Conservation (phyloP, 768 basidiomycete genomes). For the Rhodotorula kratochvilovae region DNA sequence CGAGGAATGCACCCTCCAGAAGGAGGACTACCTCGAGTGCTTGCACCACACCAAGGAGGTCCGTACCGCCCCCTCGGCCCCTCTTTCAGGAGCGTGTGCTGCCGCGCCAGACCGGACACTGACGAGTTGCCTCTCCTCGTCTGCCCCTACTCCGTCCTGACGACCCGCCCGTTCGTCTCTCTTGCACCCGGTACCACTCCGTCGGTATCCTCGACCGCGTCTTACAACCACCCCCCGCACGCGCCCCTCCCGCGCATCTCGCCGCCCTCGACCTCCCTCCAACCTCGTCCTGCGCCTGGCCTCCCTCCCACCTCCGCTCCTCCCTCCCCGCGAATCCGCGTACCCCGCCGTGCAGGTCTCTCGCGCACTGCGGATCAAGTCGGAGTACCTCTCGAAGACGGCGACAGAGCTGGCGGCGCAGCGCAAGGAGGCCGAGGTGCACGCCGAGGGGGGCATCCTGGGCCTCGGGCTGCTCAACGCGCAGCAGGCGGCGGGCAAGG, state of each 20-base stretch:
- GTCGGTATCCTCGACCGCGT: no score
- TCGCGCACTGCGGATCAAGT: conserved; percentile 50
- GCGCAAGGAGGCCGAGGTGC: conserved; percentile 65
- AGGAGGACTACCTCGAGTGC: conserved; percentile 87
- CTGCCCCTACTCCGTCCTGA: not conserved
- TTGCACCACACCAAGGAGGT: conserved; percentile 86
- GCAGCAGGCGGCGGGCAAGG: conserved; percentile 20
- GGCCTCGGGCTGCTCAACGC: conserved; percentile 64
- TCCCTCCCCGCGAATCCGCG: not conserved
- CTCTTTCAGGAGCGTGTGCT: no score
- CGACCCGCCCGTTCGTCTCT: no score
- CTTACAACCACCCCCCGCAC: no score
- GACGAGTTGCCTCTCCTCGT: no score
- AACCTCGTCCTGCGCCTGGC: not conserved
- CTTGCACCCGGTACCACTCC: no score
- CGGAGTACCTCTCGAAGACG: conserved; percentile 54
- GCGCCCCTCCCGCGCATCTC: no score
- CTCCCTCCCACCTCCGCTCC: not conserved
- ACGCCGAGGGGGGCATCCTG: conserved; percentile 68
- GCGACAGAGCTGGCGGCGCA: conserved; percentile 64
- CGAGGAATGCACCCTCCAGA: conserved; percentile 62
- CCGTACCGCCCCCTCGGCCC: no score
- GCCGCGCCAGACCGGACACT: no score
- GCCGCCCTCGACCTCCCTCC: no score
- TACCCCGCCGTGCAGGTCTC: conserved; percentile 45